Evolutionary conservation across 2,329 filamentous ascomycete species (phyloP).

Genomic region (Diplodia sapinea): DNA sequence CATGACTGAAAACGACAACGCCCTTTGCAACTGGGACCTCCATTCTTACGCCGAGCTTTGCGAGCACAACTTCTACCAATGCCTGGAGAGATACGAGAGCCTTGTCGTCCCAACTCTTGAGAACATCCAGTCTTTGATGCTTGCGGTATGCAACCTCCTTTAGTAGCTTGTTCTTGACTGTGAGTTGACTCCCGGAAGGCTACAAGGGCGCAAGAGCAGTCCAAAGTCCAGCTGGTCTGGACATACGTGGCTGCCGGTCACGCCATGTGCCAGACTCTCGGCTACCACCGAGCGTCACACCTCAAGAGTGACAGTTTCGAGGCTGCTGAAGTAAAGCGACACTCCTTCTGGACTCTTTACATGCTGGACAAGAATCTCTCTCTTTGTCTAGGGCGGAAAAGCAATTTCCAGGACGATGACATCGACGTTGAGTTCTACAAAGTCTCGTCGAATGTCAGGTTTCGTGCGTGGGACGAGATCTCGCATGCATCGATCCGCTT

Average conservation of each 20-base stretch:
- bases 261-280: conserved; percentile 42
- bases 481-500: conserved; percentile 42
- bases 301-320: conserved; percentile 44
- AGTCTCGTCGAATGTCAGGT: conserved; percentile 35
- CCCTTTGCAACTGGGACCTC: conserved; percentile 38
- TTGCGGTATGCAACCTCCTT: conserved; percentile 35
- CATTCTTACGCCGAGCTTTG: conserved; percentile 45
- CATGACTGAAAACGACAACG: conserved; percentile 36
- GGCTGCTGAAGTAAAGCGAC: conserved; percentile 40
- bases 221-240: conserved; percentile 35
- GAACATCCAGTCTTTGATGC: conserved; percentile 45
- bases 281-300: conserved; percentile 45
- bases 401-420: conserved; percentile 49
- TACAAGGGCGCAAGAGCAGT: conserved; percentile 43
- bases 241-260: conserved; percentile 31
- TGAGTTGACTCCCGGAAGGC: conserved; percentile 30
- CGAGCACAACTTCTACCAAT: conserved; percentile 52
- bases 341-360: conserved; percentile 49
- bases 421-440: conserved; percentile 35
- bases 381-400: conserved; percentile 46
- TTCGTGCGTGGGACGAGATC: conserved; percentile 1
- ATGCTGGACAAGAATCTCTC: conserved; percentile 49
- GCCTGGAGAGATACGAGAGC: conserved; percentile 44
- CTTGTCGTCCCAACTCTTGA: conserved; percentile 40
- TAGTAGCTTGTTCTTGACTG: not conserved